Conservation (phyloP, 2,329 filamentous ascomycete species). For the Westerdykella sp. region DNA sequence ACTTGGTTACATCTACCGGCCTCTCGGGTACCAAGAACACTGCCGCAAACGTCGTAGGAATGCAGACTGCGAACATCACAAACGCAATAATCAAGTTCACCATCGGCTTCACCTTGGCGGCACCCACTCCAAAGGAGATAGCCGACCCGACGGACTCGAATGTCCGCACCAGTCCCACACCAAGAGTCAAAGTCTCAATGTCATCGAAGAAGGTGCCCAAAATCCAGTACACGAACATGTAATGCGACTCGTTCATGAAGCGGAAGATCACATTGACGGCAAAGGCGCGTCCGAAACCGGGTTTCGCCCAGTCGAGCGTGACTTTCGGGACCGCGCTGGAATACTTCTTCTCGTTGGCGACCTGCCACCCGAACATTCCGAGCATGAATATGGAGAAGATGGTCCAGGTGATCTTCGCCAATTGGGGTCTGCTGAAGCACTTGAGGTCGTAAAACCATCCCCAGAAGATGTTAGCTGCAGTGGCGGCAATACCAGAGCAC, state of each 20-base stretch:
- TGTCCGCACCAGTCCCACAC: constrained; percentile 44
- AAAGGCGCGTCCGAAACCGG: constrained; percentile 44
- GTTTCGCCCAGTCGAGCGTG: constrained; percentile 44
- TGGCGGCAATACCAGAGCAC: constrained; percentile 43
- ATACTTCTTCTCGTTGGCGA: constrained; percentile 46
- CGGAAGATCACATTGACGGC: constrained; percentile 45
- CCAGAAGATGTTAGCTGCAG: constrained; percentile 45
- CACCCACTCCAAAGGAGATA: constrained; percentile 45
- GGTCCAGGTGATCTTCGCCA: constrained; percentile 42
- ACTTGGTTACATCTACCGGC: constrained; percentile 9
- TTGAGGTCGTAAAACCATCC: constrained; percentile 47
- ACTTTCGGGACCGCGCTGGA: constrained; percentile 29
- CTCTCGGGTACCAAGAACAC: constrained; percentile 19
- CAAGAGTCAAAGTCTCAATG: constrained; percentile 47
- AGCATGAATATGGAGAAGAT: constrained; percentile 42
- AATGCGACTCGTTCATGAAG: constrained; percentile 49
- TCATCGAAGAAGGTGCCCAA: constrained; percentile 49
- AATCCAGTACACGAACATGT: constrained; percentile 49
- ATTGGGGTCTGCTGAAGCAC: constrained; percentile 34
- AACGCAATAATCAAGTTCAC: constrained; percentile 46
- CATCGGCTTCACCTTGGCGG: constrained; percentile 42
- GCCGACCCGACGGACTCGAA: constrained; percentile 47
- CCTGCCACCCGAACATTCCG: constrained; percentile 44
- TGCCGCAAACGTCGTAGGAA: constrained; percentile 23
- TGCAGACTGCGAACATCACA: constrained; percentile 42